Base-by-base conservation (phyloP, 2,329 filamentous ascomycete genomes). In the Pestalotiopsis sp. region DNA sequence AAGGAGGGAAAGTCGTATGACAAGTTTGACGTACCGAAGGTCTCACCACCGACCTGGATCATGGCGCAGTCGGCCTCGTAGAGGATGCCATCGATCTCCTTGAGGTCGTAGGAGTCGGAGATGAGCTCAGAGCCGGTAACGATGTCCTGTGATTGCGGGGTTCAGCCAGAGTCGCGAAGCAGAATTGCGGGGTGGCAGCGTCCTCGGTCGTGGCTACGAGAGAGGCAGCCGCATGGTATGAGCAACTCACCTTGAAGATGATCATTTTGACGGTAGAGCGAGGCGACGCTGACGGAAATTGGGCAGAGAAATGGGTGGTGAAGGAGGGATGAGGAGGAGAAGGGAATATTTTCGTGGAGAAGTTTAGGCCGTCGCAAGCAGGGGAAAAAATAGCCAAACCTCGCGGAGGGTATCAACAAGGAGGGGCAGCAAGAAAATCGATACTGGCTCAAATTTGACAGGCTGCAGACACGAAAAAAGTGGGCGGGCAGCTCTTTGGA, bases 1-100 rank as follows among this genome's bases (percentile, higher is more conserved):
- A 38, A 7, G 65, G 45, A 57, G 64, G 56, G 9, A 23, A 23
- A 27, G 38, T 17, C 31, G 27, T 45, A 49, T 57, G 23, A 61
- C 62, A 69, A 66, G 66, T 67, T 64, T 58, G 68, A 88, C 91
- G 74, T 82, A 94, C 92, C 87, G 79, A 97, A 90, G 74, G 88
- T 82, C 79, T 95, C 90, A 73, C 83, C 89, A 73, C 90, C 94
- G 83, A 95, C 87, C 70, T 89, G 90, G 85, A 98, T 94, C 90
- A 95, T 97, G 81, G 88, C 86, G 85, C 95, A 97, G 85, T 99
- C 92, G 80, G 91, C 92, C 87, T 98, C 95, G 86, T 93, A 98
- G 77, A 92, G 90, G 75, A 93, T 86, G 75, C 89, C 90, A 82
- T 95, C 93, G 72, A 95, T 81, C 82, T 92, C 87, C 86, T 93